phyloP scores from a whole-genome alignment of 305 asterid genomes.

The Andrographis paniculata region DNA sequence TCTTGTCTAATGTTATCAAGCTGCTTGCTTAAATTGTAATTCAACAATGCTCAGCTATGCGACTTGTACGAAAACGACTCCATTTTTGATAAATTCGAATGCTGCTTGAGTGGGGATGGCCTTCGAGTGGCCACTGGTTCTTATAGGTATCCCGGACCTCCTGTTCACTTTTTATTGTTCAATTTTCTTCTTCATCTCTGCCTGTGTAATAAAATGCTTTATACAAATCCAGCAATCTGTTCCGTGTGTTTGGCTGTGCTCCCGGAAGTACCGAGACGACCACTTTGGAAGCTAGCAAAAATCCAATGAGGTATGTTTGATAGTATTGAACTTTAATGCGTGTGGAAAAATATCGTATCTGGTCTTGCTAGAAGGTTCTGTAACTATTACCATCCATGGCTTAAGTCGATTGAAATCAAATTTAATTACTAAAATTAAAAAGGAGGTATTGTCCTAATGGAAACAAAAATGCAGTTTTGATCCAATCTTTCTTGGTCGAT shows the following conservation, averaged over 20 bases:
- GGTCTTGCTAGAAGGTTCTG: too few species aligned
- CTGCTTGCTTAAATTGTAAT: slow-evolving; percentile 22
- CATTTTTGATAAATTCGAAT: slow-evolving; percentile 93
- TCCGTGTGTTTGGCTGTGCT: slow-evolving; percentile 87
- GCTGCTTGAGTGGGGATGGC: slow-evolving; percentile 98
- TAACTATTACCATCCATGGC: too few species aligned
- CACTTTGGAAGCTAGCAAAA: slow-evolving; percentile 94
- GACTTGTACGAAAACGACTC: slow-evolving; percentile 97
- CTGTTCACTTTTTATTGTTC: slow-evolving; percentile 12
- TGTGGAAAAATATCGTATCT: too few species aligned
- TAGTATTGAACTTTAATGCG: not conserved
- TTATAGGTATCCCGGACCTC: slow-evolving; percentile 52
- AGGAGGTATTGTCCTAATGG: too few species aligned
- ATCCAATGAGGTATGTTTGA: slow-evolving; percentile 71
- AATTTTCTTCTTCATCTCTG: not conserved
- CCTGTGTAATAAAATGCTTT: not conserved
- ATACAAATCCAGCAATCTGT: slow-evolving; percentile 64
- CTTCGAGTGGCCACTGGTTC: slow-evolving; percentile 94
- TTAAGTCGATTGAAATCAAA: too few species aligned
- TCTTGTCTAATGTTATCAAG: not conserved
- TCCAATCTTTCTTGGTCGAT: not conserved
- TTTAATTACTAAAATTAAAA: too few species aligned
- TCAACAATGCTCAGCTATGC: slow-evolving; percentile 55
- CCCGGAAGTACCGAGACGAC: slow-evolving; percentile 81
- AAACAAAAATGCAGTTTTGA: too few species aligned